A percentile compares a stretch with the other conserved stretches of the same genome.
Conservation (phyloP, 345 rosid genomes). For the Eucalyptus virginea region DNA sequence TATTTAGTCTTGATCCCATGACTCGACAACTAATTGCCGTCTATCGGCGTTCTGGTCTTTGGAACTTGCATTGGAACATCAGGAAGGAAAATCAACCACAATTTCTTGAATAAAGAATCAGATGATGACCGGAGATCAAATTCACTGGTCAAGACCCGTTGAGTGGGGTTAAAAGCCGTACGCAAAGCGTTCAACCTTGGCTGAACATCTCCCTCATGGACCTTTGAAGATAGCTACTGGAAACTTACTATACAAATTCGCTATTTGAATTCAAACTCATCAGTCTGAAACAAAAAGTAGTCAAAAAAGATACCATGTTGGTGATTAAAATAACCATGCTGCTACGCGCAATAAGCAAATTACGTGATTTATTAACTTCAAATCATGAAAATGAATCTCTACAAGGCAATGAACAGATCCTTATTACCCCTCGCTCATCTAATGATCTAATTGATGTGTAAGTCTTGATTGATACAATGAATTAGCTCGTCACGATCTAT, state of each 20-base stretch:
- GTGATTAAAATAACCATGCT: not conserved
- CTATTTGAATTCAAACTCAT: not conserved
- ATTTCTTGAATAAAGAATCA: not conserved
- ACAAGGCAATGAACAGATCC: not conserved
- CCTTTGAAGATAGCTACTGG: not conserved
- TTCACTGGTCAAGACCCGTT: not conserved
- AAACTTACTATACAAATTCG: not conserved
- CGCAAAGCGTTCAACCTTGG: not conserved
- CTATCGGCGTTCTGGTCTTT: not conserved
- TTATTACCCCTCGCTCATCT: not conserved
- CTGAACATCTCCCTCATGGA: not conserved
- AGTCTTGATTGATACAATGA: not conserved
- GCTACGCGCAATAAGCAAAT: not conserved
- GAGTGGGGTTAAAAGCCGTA: not conserved
- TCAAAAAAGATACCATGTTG: not conserved
- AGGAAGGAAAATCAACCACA: not conserved
- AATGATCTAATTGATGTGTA: not conserved
- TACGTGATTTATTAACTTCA: not conserved
- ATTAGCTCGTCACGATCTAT: not conserved
- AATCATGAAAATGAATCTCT: not conserved
- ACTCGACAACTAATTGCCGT: not conserved
- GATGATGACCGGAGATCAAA: not conserved
- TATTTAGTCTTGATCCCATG: not conserved
- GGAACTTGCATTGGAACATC: not conserved
- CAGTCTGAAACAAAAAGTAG: not conserved